Base-by-base conservation (phyloP, 305 asterid species). In the Fraxinus greggii region DNA sequence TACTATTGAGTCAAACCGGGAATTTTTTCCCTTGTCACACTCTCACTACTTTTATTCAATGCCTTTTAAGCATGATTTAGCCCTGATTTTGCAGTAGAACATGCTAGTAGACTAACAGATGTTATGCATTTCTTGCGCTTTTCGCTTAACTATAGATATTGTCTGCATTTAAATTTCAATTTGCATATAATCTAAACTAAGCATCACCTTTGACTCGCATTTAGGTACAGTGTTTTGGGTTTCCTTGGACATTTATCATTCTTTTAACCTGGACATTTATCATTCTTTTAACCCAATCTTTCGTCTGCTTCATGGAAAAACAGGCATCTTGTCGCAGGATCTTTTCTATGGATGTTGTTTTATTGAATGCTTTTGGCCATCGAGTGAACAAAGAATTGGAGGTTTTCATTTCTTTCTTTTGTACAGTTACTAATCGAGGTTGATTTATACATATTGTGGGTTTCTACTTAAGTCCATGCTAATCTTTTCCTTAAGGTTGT, bases 271-370 rank as follows among this genome's bases (percentile, higher is more conserved):
- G 19, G 67, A 36, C 17, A 24, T 5, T 21, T 70, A 31, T 61
- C 73, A 45, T 74, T 67, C 32, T 81, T 75, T 67, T 78, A 77
- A 83, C 61, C 75, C 48, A 15, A 70, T 70, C 42, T 48, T 80
- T 56, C 21, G 48, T 80, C 38, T 35, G 32, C 72, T 67, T 78
- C 67, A 42, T 29, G 74, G 59, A 83, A 81, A 70, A 79, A 76
- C 92, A 95, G 99, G 97, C 97, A 85, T 93, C 98, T 59, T 95
- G 98, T 86, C 93, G 98, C 76, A 90, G 95, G 89, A 91, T 89
- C 74, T 92, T 93, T 83, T 91, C 98, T 75, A 63, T 95, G 89
- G 97, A 95, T 83, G 93, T 92, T 45, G 80, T 86, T 24, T 86
- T 95, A 75, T 78, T 86, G 89, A 89, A 93, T 81, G 92, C 88